phyloP scores from a whole-genome alignment of 495 filamentous ascomycete species.

The Achaetomiella virescens region DNA sequence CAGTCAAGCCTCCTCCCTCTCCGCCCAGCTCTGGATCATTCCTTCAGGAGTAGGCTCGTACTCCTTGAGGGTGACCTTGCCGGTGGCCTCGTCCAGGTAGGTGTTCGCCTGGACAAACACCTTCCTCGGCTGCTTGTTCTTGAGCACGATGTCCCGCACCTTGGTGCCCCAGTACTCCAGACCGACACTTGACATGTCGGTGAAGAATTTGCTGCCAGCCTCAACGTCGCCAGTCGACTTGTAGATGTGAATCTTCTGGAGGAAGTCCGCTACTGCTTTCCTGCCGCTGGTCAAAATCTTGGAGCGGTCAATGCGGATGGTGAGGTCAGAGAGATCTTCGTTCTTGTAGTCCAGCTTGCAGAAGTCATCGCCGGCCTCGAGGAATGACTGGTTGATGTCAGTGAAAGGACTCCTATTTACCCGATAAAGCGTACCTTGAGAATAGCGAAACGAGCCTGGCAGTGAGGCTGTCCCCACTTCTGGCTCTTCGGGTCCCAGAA shows the following conservation, averaged over 20 bases:
- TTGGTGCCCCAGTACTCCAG: conserved; percentile 71
- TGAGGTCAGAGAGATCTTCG: conserved; percentile 73
- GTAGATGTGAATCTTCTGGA: conserved; percentile 88
- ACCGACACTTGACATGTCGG: conserved; percentile 72
- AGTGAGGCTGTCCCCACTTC: conserved; percentile 95
- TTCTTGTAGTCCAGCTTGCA: conserved; percentile 68
- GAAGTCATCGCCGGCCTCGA: conserved; percentile 76
- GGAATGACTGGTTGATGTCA: conserved; percentile 57
- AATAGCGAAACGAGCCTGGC: conserved; percentile 90
- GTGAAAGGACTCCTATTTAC: background rate
- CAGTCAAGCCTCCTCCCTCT: conserved; percentile 57
- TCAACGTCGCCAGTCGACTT: conserved; percentile 85
- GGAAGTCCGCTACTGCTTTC: conserved; percentile 78
- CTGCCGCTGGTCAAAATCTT: conserved; percentile 65
- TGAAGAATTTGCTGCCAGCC: conserved; percentile 68
- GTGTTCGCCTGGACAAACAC: conserved; percentile 97
- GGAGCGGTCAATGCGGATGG: conserved; percentile 69
- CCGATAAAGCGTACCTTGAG: conserved; percentile 38
- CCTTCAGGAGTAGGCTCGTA: conserved; percentile 84
- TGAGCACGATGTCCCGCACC: conserved; percentile 71
- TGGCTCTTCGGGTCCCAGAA: conserved; percentile 79
- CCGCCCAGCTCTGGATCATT: conserved; percentile 85
- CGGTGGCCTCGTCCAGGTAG: conserved; percentile 55
- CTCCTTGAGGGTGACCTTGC: conserved; percentile 73
- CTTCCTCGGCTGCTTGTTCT: conserved; percentile 86